Evolutionary conservation across 257 asterid species (phyloP).

Genomic region (Dorcoceras hygrometricum): DNA sequence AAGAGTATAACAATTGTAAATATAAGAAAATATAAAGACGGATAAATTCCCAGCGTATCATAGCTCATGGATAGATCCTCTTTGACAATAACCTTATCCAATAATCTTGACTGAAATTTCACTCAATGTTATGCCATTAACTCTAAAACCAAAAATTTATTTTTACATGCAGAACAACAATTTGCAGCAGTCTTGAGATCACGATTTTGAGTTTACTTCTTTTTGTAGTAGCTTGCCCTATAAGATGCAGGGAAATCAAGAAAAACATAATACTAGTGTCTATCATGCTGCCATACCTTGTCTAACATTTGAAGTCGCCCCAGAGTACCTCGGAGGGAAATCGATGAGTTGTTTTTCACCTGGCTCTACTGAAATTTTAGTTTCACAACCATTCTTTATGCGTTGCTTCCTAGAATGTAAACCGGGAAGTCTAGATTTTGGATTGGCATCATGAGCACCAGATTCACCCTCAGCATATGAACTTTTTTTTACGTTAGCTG

Average conservation of each 20-base stretch:
- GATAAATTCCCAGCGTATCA: background rate
- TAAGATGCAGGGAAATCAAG: background rate
- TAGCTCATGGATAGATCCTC: background rate
- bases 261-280: too few species aligned
- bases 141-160: background rate
- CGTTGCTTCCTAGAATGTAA: background rate
- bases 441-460: background rate
- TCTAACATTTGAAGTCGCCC: conserved; percentile 22
- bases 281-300: conserved; percentile 28
- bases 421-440: background rate
- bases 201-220: too few species aligned
- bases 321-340: conserved; percentile 15
- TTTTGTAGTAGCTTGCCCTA: background rate
- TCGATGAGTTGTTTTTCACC: conserved; percentile 21
- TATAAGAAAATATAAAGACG: background rate
- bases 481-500: background rate
- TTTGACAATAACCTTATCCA: background rate
- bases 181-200: background rate
- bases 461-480: background rate
- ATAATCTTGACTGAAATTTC: background rate
- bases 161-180: background rate
- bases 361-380: conserved; percentile 14
- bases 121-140: background rate
- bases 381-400: background rate
- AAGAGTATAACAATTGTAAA: background rate